Percentiles rank a stretch among this genome's conserved stretches.
phyloP scores from a whole-genome alignment of 192 early-diverging fungal genomes.

The Backusella luteola region DNA sequence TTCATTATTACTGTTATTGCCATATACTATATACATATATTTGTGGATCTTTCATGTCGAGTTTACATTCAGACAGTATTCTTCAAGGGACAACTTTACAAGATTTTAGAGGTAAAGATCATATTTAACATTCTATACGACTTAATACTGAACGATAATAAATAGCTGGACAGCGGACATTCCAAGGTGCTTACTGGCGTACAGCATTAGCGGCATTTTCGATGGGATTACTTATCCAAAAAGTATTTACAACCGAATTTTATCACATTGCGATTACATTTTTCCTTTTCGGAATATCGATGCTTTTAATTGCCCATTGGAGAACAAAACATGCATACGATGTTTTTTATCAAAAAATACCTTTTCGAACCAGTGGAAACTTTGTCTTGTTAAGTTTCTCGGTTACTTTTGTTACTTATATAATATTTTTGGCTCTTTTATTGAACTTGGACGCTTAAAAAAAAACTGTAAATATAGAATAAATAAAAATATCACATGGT shows the following conservation, averaged over 20 bases:
- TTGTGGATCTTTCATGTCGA: background rate
- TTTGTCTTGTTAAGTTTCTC: background rate
- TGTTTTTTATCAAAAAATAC: background rate
- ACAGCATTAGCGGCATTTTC: constrained; percentile 3
- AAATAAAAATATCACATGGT: background rate
- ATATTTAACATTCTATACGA: background rate
- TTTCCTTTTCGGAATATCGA: background rate
- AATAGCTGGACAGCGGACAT: background rate
- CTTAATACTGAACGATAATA: background rate
- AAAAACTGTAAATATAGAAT: background rate
- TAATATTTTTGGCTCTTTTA: background rate
- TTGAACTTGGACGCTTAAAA: background rate
- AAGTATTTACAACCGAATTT: background rate
- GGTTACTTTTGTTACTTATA: background rate
- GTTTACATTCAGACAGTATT: background rate
- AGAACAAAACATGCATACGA: background rate
- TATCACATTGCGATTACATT: background rate
- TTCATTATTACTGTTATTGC: background rate
- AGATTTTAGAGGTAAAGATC: background rate
- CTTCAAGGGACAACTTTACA: background rate
- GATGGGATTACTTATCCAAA: background rate
- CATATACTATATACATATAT: background rate
- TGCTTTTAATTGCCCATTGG: constrained; percentile 1
- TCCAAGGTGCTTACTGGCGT: background rate
- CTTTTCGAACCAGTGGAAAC: background rate